Evolutionary conservation across 176 grass and related monocot genomes (phyloP).

Genomic region (Bolboschoenus planiculmis): DNA sequence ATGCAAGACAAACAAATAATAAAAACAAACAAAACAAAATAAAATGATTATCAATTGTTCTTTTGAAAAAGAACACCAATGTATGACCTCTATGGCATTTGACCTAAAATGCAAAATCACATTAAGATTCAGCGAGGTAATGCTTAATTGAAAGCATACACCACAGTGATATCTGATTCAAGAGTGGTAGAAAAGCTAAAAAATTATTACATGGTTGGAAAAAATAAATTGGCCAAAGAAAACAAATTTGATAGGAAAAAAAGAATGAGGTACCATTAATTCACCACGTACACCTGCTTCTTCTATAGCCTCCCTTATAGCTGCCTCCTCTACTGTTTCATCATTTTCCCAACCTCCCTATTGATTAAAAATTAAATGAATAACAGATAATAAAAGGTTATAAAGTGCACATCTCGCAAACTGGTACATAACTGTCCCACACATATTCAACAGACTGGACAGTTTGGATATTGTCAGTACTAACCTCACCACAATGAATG

Average conservation of each 20-base stretch:
- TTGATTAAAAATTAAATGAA: neutral
- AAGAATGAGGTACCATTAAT: conserved; percentile 47
- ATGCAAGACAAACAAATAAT: neutral
- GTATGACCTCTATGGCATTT: no score
- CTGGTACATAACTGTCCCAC: neutral
- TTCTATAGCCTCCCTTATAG: conserved; percentile 85
- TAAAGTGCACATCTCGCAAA: neutral
- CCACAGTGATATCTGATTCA: neutral
- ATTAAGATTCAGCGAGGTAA: neutral
- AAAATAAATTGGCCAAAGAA: neutral
- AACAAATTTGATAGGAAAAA: neutral
- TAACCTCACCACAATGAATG: neutral
- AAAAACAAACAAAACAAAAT: neutral
- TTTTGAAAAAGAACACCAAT: no score
- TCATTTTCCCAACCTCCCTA: conserved; percentile 99
- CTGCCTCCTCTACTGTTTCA: conserved; percentile 96
- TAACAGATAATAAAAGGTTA: neutral
- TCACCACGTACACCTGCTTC: conserved; percentile 95
- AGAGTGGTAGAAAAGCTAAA: neutral
- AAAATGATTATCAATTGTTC: neutral
- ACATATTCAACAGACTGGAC: neutral
- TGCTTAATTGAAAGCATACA: neutral
- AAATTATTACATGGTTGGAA: neutral
- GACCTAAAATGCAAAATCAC: no score
- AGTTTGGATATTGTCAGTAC: neutral